These are phyloP conservation scores for Asterochloris erici DNA, from an alignment of 139 green algal genomes.

Conservation along the genomic window DNA sequence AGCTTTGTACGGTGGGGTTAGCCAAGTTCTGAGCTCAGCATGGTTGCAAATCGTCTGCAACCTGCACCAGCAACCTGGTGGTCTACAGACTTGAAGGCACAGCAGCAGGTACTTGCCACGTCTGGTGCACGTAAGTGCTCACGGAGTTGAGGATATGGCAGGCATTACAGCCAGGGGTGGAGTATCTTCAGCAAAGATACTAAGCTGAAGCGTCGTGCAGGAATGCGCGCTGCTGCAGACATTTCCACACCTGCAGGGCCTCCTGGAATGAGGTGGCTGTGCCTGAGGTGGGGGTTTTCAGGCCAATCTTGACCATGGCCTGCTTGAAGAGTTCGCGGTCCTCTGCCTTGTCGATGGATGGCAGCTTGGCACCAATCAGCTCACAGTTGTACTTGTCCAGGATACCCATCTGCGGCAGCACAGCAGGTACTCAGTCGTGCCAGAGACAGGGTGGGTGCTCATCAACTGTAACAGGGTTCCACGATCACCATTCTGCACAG, in stretches of 20 bases:
- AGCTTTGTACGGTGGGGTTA: no score
- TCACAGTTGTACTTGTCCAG: conserved; percentile 92
- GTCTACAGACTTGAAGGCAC: no score
- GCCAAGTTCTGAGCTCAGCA: no score
- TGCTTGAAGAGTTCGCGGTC: conserved; percentile 97
- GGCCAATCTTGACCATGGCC: conserved; percentile 79
- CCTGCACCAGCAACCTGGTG: no score
- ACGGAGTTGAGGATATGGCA: background rate
- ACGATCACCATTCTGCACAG: background rate
- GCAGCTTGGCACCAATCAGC: conserved; percentile 98
- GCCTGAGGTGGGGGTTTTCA: conserved; percentile 59
- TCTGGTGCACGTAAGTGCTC: background rate
- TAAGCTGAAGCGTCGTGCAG: background rate
- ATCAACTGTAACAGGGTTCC: no score
- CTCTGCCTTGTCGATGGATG: conserved; percentile 96
- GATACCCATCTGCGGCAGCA: conserved; percentile 51
- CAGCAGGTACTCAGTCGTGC: background rate
- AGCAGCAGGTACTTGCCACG: no score
- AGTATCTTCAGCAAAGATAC: no score
- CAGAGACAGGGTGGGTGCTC: background rate
- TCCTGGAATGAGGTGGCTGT: conserved; percentile 37
- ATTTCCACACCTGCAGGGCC: conserved; percentile 20
- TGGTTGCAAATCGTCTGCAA: no score
- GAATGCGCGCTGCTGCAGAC: no score
- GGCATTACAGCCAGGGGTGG: background rate